phyloP scores from a whole-genome alignment of 352 stramenopile species.

The Saprolegnia diclina region DNA sequence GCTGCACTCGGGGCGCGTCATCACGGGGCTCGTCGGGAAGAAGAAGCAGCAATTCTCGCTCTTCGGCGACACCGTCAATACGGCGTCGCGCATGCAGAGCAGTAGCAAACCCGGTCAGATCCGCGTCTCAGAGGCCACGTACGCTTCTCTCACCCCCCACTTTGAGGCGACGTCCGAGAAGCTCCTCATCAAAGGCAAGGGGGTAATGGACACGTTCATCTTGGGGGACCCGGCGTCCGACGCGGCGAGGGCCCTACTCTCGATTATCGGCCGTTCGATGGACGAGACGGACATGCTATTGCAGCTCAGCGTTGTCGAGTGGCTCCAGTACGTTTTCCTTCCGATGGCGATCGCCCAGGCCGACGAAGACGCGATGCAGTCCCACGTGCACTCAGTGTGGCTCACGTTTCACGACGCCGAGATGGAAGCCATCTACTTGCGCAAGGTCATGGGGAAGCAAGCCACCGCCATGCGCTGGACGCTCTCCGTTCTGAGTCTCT shows the following conservation, averaged over 20 bases:
- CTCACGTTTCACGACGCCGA: conserved; percentile 60
- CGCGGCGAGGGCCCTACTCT: conserved; percentile 41
- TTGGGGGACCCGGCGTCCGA: conserved; percentile 64
- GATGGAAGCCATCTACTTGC: conserved; percentile 75
- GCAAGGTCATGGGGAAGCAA: too few relatives aligned
- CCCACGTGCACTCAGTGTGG: conserved; percentile 50
- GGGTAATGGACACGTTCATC: conserved; percentile 77
- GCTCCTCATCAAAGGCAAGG: conserved; percentile 83
- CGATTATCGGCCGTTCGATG: conserved; percentile 27
- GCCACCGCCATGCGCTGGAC: too few relatives aligned
- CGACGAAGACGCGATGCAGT: conserved; percentile 58
- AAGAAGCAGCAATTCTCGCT: conserved; percentile 91
- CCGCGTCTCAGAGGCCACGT: conserved; percentile 74
- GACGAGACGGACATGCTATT: too few relatives aligned
- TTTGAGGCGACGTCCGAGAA: conserved; percentile 57
- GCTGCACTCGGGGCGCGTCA: conserved; percentile 85
- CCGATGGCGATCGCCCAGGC: conserved; percentile 11
- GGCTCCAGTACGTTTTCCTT: background rate
- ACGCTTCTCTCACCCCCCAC: conserved; percentile 62
- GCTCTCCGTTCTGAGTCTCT: conserved; percentile 45
- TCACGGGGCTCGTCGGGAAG: conserved; percentile 83
- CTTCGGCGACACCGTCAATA: conserved; percentile 92
- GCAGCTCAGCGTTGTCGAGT: background rate
- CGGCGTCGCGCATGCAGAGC: conserved; percentile 83
- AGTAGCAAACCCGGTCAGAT: conserved; percentile 68